Evolutionary conservation across 2,329 filamentous ascomycete genomes (phyloP).

Genomic region (Aspergillus sp.): DNA sequence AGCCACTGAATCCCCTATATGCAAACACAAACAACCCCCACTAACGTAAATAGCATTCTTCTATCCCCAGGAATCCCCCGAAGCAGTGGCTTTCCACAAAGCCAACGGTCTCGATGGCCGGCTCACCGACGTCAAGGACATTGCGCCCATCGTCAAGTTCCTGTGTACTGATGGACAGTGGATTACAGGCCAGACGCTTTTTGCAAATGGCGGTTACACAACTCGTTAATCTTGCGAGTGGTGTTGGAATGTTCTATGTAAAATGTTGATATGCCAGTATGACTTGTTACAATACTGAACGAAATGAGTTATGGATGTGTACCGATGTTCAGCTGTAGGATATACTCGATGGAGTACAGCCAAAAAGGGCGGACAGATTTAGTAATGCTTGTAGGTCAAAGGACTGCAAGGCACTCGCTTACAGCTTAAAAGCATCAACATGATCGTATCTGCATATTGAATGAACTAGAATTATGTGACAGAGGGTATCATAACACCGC

Average conservation of each 20-base stretch:
- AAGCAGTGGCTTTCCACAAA: conserved; percentile 40
- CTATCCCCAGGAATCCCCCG: conserved; percentile 37
- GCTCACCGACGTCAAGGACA: conserved; percentile 38
- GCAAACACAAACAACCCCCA: background rate
- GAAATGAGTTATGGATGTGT: too few species aligned
- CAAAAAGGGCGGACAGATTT: too few species aligned
- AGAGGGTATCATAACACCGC: conserved; percentile 34
- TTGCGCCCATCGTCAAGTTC: conserved; percentile 41
- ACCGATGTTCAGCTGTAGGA: too few species aligned
- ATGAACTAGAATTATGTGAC: conserved; percentile 19
- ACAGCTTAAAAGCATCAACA: too few species aligned
- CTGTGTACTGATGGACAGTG: conserved; percentile 38
- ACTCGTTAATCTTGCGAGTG: conserved; percentile 24
- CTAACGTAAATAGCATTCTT: conserved; percentile 32
- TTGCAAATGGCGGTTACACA: conserved; percentile 44
- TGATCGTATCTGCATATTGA: conserved; percentile 3
- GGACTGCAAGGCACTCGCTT: too few species aligned
- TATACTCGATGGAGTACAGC: too few species aligned
- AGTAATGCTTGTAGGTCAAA: too few species aligned
- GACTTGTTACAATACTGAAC: too few species aligned
- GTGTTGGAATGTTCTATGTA: too few species aligned
- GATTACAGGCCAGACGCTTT: conserved; percentile 43
- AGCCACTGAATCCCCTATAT: conserved; percentile 6
- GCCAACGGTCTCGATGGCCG: conserved; percentile 36
- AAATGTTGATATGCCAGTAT: too few species aligned